These are phyloP conservation scores for Pinus tabuliformis DNA, from an alignment of 75 land plant species.

Conservation along the genomic window DNA sequence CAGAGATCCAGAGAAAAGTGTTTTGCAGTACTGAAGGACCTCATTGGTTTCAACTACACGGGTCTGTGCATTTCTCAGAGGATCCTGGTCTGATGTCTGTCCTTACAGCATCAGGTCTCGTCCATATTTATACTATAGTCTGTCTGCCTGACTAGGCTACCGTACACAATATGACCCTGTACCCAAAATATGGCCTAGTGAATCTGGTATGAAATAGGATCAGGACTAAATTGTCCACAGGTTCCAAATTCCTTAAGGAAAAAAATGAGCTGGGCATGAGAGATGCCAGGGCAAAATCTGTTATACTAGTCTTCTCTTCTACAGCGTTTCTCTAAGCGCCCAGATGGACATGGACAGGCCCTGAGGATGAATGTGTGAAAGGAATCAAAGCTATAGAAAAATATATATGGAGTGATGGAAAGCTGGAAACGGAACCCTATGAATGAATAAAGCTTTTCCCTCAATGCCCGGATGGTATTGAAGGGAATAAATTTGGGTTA, in stretches of 20 bases:
- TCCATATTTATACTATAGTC: background rate
- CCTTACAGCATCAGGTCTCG: background rate
- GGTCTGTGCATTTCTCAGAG: background rate
- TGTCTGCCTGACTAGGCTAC: background rate
- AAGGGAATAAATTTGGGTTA: background rate
- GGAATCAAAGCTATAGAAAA: background rate
- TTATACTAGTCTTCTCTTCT: background rate
- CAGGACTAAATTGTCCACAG: background rate
- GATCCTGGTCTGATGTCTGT: background rate
- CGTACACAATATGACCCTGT: background rate
- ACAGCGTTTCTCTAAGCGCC: background rate
- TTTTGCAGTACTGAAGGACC: background rate
- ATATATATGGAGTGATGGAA: background rate
- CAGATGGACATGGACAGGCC: background rate
- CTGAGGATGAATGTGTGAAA: background rate
- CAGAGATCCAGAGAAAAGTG: background rate
- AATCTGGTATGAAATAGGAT: background rate
- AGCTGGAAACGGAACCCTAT: background rate
- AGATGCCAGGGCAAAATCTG: no score
- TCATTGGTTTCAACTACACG: background rate
- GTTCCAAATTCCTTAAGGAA: background rate
- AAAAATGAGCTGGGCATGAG: no score
- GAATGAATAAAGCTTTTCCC: background rate
- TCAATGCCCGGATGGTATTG: background rate
- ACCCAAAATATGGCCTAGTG: no score